Base-by-base conservation (phyloP, 2,329 filamentous ascomycete species). In the Microdochium paspali region DNA sequence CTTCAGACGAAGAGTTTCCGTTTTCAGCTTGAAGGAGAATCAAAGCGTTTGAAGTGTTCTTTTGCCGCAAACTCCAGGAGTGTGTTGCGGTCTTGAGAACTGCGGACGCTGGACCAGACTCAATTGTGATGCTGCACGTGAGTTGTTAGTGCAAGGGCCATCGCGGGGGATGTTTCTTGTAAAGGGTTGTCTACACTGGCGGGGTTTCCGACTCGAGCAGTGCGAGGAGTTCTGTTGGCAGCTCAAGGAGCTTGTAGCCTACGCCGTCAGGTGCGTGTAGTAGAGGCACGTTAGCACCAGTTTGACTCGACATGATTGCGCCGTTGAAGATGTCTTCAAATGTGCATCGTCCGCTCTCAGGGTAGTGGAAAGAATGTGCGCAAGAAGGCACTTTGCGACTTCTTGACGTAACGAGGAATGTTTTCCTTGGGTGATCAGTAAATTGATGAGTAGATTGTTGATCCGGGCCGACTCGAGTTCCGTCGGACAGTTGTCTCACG, bases 11-110 rank as follows among this genome's bases (percentile, higher is more conserved):
- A 18, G 35, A 12, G 5, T 15, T 47, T 6, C 45, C 47, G n/a
- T 56, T 49, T 24, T 55, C 57, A 9, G 59, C 64, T 24, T 65
- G 59, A 26, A 84, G 66, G 3, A 84, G 60, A 55, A 83, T 75
- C 44, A 84, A 68, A n/a, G 76, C 74, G 58, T 84, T 84, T 43
- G 80, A 84, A 0, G 80, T 83, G 60, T 83, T 84, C 60, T 84
- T 84, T 57, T 84, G 80, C 25, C 76, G 77, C 44, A 84, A 69
- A 5, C 71, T 70, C 63, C 81, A 84, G 15, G 72, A 74, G 54
- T 72, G 74, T 46, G 66, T 61, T 3, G 70, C 71, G 1, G 72
- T 71, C 54, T 66, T 73, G 47, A 84, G 70, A 39, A 81, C 59
- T 24, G 79, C 78, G 12, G 69, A 68, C n/a, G 69, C 63, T 21